These are phyloP conservation scores for Chrysosphaeria jannelii DNA, from an alignment of 2,329 filamentous ascomycete species.

Conservation along the genomic window DNA sequence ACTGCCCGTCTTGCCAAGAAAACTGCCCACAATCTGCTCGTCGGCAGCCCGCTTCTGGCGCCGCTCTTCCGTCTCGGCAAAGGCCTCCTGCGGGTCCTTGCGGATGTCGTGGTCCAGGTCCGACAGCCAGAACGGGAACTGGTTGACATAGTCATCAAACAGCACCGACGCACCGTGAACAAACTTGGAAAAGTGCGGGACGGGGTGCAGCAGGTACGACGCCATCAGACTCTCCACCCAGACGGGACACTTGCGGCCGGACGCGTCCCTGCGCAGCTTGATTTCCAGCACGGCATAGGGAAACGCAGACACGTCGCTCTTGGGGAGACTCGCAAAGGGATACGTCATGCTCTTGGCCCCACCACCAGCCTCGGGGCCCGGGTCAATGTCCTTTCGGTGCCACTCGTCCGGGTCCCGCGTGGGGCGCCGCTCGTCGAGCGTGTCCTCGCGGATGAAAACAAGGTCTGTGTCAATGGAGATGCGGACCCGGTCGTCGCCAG, in stretches of 20 bases:
- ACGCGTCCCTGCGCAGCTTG: conserved; percentile 39
- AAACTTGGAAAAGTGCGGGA: conserved; percentile 85
- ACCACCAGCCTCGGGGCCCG: no score
- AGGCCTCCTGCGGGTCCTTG: conserved; percentile 68
- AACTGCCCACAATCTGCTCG: conserved; percentile 65
- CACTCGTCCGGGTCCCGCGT: conserved; percentile 70
- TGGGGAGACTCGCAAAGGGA: conserved; percentile 63
- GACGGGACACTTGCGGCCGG: conserved; percentile 32
- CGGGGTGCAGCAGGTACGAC: conserved; percentile 73
- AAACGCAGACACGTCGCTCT: conserved; percentile 74
- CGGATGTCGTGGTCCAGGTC: conserved; percentile 83
- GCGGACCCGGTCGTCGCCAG: conserved; percentile 63
- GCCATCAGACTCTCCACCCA: conserved; percentile 84
- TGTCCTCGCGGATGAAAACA: conserved; percentile 53
- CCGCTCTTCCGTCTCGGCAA: conserved; percentile 69
- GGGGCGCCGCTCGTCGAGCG: conserved; percentile 53
- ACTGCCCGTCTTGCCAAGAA: conserved; percentile 31
- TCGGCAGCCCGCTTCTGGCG: conserved; percentile 59
- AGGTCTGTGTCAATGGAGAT: conserved; percentile 84
- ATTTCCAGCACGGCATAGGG: conserved; percentile 80
- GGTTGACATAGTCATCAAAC: conserved; percentile 91
- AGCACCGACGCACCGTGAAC: conserved; percentile 74
- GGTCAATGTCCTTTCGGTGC: conserved; percentile 79
- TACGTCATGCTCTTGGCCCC: conserved; percentile 67
- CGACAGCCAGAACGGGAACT: conserved; percentile 81